Evolutionary conservation across 768 basidiomycete species (phyloP), one percentile per base, ranked within the genome.

Genomic region (Pholiota microspora): DNA sequence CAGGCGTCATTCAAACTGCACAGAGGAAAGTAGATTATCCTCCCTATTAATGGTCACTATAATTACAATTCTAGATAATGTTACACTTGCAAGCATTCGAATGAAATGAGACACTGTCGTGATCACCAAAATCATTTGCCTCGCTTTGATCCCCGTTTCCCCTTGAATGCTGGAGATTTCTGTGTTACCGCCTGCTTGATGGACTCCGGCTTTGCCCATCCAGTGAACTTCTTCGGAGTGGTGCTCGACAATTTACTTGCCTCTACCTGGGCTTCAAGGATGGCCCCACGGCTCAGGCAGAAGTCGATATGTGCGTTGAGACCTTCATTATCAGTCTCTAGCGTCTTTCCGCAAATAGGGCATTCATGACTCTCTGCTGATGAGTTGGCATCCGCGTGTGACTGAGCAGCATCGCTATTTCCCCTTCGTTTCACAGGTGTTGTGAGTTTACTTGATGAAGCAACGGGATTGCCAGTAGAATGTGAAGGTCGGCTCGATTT

Each of bases 261-360:
- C 51, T 73, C 71, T 16, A 62, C 70, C 53, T 89, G 88, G 0
- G 89, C 89, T 62, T 89, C 81, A 55, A 79, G 71, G 57, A 96
- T 94, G 2, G 84, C 88, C 21, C 79, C 81, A 54, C 83, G 82
- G 66, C 90, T 94, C 48, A 97, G 69, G 64, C 94, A 97, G 62
- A 86, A 89, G 68, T 97, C 94, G 40, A 97, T 78, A 63, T 97
- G 94, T n/a, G 82, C 76, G 64, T 97, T 96, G 29, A 97, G 70
- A 4, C 81, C 85, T 45, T 79, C 75, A 65, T 97, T 97, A 66
- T 92, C 85, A 1, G 79, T 83, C 56, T 78, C 72, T 51, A 93
- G 66, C 10, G 70, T 66, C 64, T 81, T 84, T 23, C 70, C 65
- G 62, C 92, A 95, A 21, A 94, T 74, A 3, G 94, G 93, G 68